Evolutionary conservation across 2,329 filamentous ascomycete species (phyloP), one percentile per base, ranked within the genome.

Genomic region (Penicillium rolfsii): DNA sequence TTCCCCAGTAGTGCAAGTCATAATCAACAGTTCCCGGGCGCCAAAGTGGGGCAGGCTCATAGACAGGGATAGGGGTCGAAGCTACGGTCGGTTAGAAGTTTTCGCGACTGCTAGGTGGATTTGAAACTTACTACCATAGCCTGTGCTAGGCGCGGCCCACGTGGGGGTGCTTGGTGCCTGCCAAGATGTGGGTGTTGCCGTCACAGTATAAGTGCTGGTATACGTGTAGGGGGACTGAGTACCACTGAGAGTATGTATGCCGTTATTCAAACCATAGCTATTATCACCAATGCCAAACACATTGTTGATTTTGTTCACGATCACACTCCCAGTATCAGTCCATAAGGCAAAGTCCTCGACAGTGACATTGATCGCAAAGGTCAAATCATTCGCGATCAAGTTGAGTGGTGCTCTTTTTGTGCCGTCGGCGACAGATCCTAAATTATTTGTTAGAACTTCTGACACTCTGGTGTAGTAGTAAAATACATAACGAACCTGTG

Each of bases 281-380:
- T 71, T 62, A 52, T 76, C 73, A 0, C 73, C 73, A 1, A 48
- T 55, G 2, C 76, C 75, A 46, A 76, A 78, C 1, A 77, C 64
- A 41, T 77, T 78, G 43, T 65, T 73, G 55, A 75, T 72, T 38
- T 73, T 67, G 54, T 77, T 76, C 0, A 76, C 59, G 2, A 76
- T 71, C 63, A 7, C 5, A 14, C 46, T 58, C 11, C 62, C 60
- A 5, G 55, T 14, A 38, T 64, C 62, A 19, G 76, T 78, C 76
- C 74, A 78, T n/a, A 78, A 56, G 14, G 64, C 60, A 50, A 78
- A 73, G n/a, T 73, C 66, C 11, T 71, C 65, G 1, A 77, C 62
- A 0, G 71, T 76, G 12, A 78, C 65, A 55, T 76, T 73, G 0
- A 58, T 68, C 0, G 70, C 65, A 16, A 71, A 74, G 1, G 71